Percentiles rank a stretch among this genome's conserved stretches.
Conservation (phyloP, 2,329 filamentous ascomycete genomes). For the Chaetothyriales sp. region DNA sequence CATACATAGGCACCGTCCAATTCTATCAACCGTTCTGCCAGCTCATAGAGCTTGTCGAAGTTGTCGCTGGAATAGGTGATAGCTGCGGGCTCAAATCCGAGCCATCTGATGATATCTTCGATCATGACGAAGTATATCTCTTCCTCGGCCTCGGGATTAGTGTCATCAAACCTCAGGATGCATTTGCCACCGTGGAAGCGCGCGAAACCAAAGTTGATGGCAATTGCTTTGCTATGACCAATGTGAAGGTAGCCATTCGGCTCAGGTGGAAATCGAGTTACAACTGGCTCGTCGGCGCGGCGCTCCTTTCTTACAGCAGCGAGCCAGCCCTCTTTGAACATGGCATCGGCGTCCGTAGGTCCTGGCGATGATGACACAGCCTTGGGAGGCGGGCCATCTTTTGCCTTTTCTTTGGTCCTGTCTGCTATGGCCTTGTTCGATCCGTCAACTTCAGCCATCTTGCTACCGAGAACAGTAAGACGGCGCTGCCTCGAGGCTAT, state of each 20-base stretch:
- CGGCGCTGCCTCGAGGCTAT: background rate
- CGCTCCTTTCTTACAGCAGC: conserved; percentile 57
- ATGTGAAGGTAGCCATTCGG: conserved; percentile 92
- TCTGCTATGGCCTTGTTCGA: background rate
- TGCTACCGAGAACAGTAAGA: background rate
- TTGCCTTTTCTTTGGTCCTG: conserved; percentile 17
- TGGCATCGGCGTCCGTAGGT: conserved; percentile 41
- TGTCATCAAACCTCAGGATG: conserved; percentile 78
- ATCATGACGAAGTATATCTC: conserved; percentile 84
- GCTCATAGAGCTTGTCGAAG: conserved; percentile 74
- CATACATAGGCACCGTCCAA: conserved; percentile 66
- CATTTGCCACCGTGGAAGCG: conserved; percentile 65
- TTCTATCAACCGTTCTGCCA: conserved; percentile 71
- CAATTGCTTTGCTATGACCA: conserved; percentile 89
- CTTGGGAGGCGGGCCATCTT: conserved; percentile 18
- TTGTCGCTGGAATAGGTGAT: conserved; percentile 86
- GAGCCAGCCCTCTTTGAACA: conserved; percentile 72
- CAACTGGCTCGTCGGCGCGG: conserved; percentile 38
- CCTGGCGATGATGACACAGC: conserved; percentile 20
- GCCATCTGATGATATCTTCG: conserved; percentile 72
- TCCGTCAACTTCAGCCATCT: background rate
- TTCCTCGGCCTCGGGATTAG: conserved; percentile 87
- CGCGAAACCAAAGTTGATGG: conserved; percentile 92
- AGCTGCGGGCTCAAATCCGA: conserved; percentile 64
- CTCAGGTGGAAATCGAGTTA: conserved; percentile 68